A percentile compares a stretch with the other conserved stretches of the same genome.
Evolutionary conservation across 1,284 basidiomycete genomes (phyloP).

Genomic region (Malassezia sp.): DNA sequence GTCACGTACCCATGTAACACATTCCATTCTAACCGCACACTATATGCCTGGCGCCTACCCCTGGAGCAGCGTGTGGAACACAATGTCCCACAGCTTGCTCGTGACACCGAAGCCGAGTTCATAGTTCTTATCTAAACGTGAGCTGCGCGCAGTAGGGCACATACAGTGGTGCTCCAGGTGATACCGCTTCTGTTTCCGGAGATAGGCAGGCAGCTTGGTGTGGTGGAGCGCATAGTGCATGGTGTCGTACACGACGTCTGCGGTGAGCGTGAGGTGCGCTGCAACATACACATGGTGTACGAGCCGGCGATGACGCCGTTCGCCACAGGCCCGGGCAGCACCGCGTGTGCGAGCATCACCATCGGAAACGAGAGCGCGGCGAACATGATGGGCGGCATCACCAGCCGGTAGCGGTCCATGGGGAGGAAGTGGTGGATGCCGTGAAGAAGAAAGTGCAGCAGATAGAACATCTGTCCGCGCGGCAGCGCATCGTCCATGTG

Average conservation of each 20-base stretch:
- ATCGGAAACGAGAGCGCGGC: constrained; percentile 68
- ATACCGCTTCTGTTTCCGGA: constrained; percentile 88
- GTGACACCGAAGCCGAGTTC: constrained; percentile 96
- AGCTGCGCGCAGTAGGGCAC: too few relatives aligned
- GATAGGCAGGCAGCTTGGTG: constrained; percentile 62
- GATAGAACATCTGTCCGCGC: constrained; percentile 66
- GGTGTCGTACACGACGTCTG: constrained; percentile 50
- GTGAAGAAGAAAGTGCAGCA: constrained; percentile 83
- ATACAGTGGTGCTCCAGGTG: constrained; percentile 97
- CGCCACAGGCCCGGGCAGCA: constrained; percentile 73
- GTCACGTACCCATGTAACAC: too few relatives aligned
- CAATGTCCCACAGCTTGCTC: constrained; percentile 86
- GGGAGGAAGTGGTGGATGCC: constrained; percentile 96
- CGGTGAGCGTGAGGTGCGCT: too few relatives aligned
- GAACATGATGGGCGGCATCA: constrained; percentile 93
- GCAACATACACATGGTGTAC: constrained; percentile 85
- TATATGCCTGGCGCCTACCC: too few relatives aligned
- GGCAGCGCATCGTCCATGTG: constrained; percentile 85
- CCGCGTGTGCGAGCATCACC: constrained; percentile 66
- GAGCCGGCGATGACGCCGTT: constrained; percentile 87
- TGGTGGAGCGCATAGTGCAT: constrained; percentile 47
- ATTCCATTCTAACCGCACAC: too few relatives aligned
- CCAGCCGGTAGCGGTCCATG: constrained; percentile 73
- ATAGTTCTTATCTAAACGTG: constrained; percentile 68
- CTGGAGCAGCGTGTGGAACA: constrained; percentile 63